Conservation (phyloP, 805 yeast genomes). For the Clavispora phyllophila region DNA sequence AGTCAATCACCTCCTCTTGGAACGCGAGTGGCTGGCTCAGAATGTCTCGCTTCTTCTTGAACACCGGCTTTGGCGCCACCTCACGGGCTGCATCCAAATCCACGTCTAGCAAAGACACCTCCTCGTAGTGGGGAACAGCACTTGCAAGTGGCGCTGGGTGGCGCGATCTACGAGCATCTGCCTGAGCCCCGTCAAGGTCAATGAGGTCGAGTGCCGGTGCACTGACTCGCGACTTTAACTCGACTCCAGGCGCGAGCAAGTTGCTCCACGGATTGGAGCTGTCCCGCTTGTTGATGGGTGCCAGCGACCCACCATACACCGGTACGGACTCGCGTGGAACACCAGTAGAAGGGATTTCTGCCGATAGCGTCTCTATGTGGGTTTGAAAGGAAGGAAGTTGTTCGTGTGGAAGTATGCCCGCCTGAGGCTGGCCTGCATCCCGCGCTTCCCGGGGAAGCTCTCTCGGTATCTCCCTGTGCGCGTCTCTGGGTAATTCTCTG, state of each 20-base stretch:
- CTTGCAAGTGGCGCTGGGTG: not conserved
- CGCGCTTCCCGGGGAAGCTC: not conserved
- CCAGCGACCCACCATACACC: not conserved
- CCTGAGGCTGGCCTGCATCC: not conserved
- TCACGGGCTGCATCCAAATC: slow-evolving; percentile 18
- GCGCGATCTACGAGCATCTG: not conserved
- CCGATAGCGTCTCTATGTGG: not conserved
- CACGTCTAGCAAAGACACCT: slow-evolving; percentile 23
- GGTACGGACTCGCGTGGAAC: not conserved
- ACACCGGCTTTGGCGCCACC: slow-evolving; percentile 19
- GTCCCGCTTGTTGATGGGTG: not conserved
- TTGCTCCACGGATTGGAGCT: slow-evolving; percentile 14
- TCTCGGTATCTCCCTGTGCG: not conserved
- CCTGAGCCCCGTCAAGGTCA: slow-evolving; percentile 2
- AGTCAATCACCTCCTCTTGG: slow-evolving; percentile 42
- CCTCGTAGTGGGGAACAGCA: slow-evolving; percentile 6
- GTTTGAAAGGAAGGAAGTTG: not conserved
- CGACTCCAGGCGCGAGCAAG: slow-evolving; percentile 4
- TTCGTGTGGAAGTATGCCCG: not conserved
- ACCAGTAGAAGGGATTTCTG: not conserved
- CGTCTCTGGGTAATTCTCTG: not conserved
- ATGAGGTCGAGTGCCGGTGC: not conserved
- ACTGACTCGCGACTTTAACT: not conserved
- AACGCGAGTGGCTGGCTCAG: slow-evolving; percentile 28
- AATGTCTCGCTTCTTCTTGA: slow-evolving; percentile 28